These are phyloP conservation scores for Malassezia equina DNA, from an alignment of 1,284 basidiomycete genomes.

Conservation along the genomic window DNA sequence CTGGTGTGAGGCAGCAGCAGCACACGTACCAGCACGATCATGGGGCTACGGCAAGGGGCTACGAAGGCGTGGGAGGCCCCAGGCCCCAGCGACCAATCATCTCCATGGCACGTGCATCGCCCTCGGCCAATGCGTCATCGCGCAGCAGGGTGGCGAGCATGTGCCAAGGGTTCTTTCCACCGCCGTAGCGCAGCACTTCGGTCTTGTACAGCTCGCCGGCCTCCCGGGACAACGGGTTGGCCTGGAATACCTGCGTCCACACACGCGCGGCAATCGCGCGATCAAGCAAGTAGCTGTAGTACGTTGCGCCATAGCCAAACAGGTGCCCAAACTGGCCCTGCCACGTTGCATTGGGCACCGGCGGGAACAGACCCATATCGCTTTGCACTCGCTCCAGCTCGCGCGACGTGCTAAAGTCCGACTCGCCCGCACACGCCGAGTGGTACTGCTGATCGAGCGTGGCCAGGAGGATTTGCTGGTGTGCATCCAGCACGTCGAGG, in stretches of 20 bases:
- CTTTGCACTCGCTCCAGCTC: conserved; percentile 48
- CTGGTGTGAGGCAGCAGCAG: neutral
- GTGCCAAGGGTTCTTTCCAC: conserved; percentile 83
- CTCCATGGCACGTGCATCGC: conserved; percentile 72
- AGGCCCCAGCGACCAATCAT: conserved; percentile 58
- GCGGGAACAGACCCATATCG: conserved; percentile 20
- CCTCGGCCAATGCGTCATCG: conserved; percentile 57
- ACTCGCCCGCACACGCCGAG: conserved; percentile 53
- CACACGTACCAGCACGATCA: conserved; percentile 27
- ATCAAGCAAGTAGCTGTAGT: conserved; percentile 94
- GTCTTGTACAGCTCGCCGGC: conserved; percentile 65
- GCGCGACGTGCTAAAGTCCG: conserved; percentile 58
- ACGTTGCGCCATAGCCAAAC: conserved; percentile 91
- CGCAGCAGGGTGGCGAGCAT: conserved; percentile 72
- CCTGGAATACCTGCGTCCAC: conserved; percentile 66
- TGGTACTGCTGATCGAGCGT: conserved; percentile 83
- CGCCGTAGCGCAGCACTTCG: conserved; percentile 69
- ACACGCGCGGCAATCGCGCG: conserved; percentile 84
- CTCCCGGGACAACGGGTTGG: conserved; percentile 45
- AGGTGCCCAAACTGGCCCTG: conserved; percentile 92
- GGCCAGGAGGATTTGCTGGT: conserved; percentile 82
- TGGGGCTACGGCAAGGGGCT: neutral
- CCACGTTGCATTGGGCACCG: conserved; percentile 56
- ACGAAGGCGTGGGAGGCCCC: neutral
- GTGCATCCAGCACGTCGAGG: conserved; percentile 60